A percentile compares a stretch with the other conserved stretches of the same genome.
Conservation (phyloP, 805 yeast genomes). For the Nakazawaea ernobii region DNA sequence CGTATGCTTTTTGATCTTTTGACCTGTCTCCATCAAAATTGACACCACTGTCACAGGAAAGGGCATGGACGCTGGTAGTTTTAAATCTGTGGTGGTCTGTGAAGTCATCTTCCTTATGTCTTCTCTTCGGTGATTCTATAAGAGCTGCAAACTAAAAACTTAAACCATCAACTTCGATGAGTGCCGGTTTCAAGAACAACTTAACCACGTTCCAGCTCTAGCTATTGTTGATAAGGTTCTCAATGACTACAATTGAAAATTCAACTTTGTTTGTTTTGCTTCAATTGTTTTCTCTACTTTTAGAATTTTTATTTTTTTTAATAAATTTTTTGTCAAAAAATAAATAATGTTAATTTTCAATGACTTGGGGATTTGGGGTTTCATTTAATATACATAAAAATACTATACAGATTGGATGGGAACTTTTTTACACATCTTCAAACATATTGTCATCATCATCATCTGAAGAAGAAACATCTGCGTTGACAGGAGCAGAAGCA, state of each 20-base stretch:
- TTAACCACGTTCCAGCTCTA: no score
- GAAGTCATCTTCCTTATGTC: neutral
- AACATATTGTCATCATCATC: conserved; percentile 21
- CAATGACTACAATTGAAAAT: neutral
- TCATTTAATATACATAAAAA: neutral
- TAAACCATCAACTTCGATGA: neutral
- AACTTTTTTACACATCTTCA: conserved; percentile 12
- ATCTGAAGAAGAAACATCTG: neutral
- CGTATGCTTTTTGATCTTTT: conserved; percentile 42
- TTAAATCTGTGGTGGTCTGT: conserved; percentile 35
- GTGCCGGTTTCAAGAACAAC: no score
- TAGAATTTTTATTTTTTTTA: neutral
- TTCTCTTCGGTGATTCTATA: no score
- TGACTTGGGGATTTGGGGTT: neutral
- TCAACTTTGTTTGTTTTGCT: neutral
- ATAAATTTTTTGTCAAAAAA: neutral
- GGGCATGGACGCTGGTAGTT: conserved; percentile 56
- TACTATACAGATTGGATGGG: neutral
- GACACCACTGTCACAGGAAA: conserved; percentile 63
- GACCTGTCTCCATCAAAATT: conserved; percentile 39
- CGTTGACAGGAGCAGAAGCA: neutral
- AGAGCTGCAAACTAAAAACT: neutral
- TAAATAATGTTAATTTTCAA: neutral
- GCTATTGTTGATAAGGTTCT: no score
- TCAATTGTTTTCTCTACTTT: conserved; percentile 1